Conservation (phyloP, 371 early-diverging fungal species). For the Synchytrium microbalum region DNA sequence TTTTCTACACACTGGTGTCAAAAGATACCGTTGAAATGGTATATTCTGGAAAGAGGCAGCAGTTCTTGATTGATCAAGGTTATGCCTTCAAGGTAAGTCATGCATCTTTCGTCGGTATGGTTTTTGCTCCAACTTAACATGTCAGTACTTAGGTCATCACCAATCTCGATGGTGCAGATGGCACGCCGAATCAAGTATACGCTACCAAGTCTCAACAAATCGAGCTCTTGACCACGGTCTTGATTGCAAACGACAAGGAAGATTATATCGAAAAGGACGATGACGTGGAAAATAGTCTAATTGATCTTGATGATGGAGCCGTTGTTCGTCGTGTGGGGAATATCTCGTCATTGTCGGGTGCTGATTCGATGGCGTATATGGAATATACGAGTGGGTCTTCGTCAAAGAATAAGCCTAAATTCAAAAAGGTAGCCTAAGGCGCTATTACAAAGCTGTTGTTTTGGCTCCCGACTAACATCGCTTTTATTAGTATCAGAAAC, state of each 20-base stretch:
- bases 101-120: no score
- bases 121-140: no score
- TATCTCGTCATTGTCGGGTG: constrained; percentile 78
- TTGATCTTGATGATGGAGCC: constrained; percentile 34
- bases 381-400: constrained; percentile 48
- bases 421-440: no score
- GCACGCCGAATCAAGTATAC: constrained; percentile 62
- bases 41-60: constrained; percentile 96
- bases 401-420: not conserved
- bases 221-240: constrained; percentile 80
- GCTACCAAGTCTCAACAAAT: constrained; percentile 72
- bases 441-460: no score
- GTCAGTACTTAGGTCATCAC: constrained; percentile 32
- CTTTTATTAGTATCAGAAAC: no score
- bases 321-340: constrained; percentile 44
- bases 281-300: constrained; percentile 52
- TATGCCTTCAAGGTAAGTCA: constrained; percentile 98
- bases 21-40: constrained; percentile 99
- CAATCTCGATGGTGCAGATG: constrained; percentile 71
- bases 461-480: no score
- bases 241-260: constrained; percentile 64
- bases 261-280: constrained; percentile 26
- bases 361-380: constrained; percentile 90
- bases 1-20: constrained; percentile 98
- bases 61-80: constrained; percentile 99